phyloP scores from a whole-genome alignment of 2,329 filamentous ascomycete species.

The Thelonectria blattea region DNA sequence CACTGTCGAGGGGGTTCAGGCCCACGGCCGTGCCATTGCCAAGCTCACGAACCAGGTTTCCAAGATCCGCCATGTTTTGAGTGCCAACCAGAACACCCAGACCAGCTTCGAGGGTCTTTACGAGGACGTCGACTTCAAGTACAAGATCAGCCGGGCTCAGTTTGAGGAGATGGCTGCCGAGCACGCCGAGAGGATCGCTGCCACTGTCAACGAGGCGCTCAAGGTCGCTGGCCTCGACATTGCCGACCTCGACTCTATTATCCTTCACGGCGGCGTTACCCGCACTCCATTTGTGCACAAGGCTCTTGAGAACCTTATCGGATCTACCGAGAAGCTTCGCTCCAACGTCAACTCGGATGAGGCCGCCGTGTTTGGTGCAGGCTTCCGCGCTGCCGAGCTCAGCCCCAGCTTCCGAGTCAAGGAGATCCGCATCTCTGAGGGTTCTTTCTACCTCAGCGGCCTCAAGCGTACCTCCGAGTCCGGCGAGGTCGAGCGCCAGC shows the following conservation, averaged over 20 bases:
- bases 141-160: slow-evolving; percentile 79
- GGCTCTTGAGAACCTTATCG: slow-evolving; percentile 77
- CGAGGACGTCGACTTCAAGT: slow-evolving; percentile 91
- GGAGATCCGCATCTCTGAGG: slow-evolving; percentile 87
- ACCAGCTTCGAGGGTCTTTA: slow-evolving; percentile 87
- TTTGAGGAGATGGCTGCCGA: slow-evolving; percentile 80
- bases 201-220: slow-evolving; percentile 76
- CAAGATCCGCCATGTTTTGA: slow-evolving; percentile 84
- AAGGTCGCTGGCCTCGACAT: slow-evolving; percentile 74
- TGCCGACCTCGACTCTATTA: slow-evolving; percentile 82
- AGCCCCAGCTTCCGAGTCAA: slow-evolving; percentile 98
- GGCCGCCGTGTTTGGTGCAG: slow-evolving; percentile 93
- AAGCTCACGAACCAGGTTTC: slow-evolving; percentile 95
- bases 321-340: slow-evolving; percentile 78
- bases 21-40: slow-evolving; percentile 82
- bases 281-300: slow-evolving; percentile 95
- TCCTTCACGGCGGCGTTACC: slow-evolving; percentile 88
- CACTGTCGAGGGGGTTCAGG: slow-evolving; percentile 67
- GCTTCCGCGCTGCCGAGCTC: slow-evolving; percentile 89
- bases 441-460: slow-evolving; percentile 73
- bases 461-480: slow-evolving; percentile 76
- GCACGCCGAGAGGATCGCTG: slow-evolving; percentile 71
- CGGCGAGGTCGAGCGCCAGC: slow-evolving; percentile 76
- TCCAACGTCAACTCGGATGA: slow-evolving; percentile 97
- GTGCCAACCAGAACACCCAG: slow-evolving; percentile 84